phyloP scores from a whole-genome alignment of 176 grass and related monocot species.

The Luzula sylvatica region DNA sequence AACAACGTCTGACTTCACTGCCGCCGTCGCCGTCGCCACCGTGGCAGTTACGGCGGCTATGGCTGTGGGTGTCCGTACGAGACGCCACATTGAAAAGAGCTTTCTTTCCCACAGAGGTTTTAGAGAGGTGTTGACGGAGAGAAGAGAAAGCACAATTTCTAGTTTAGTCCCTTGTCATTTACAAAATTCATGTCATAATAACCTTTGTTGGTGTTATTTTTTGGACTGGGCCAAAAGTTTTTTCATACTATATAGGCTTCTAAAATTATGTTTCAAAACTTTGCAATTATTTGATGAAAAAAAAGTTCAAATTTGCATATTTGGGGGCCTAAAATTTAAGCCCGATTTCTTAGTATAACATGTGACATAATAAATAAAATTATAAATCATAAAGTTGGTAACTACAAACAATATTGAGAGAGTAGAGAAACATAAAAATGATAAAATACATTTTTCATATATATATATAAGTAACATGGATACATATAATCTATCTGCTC shows the following conservation, averaged over 20 bases:
- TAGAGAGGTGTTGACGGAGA: constrained; percentile 4
- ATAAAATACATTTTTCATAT: no score
- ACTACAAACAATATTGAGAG: neutral
- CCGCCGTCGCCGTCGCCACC: constrained; percentile 18
- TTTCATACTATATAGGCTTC: neutral
- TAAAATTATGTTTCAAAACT: neutral
- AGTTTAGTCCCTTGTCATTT: neutral
- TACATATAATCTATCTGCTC: constrained; percentile 1
- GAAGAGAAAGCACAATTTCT: neutral
- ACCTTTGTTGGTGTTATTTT: neutral
- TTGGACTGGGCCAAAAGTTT: no score
- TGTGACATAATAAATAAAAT: no score
- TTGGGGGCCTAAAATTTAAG: no score
- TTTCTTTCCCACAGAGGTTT: constrained; percentile 34
- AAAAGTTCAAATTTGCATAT: no score
- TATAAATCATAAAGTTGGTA: neutral
- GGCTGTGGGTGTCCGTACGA: constrained; percentile 26
- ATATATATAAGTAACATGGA: neutral
- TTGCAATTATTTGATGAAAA: no score
- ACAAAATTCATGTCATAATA: neutral
- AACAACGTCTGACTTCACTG: constrained; percentile 29
- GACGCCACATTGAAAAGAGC: constrained; percentile 30
- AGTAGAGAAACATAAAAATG: no score
- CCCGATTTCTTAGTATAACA: no score
- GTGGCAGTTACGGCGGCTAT: constrained; percentile 8